Evolutionary conservation across 2,329 filamentous ascomycete genomes (phyloP).

Genomic region (Allantophomopsis lycopodina): DNA sequence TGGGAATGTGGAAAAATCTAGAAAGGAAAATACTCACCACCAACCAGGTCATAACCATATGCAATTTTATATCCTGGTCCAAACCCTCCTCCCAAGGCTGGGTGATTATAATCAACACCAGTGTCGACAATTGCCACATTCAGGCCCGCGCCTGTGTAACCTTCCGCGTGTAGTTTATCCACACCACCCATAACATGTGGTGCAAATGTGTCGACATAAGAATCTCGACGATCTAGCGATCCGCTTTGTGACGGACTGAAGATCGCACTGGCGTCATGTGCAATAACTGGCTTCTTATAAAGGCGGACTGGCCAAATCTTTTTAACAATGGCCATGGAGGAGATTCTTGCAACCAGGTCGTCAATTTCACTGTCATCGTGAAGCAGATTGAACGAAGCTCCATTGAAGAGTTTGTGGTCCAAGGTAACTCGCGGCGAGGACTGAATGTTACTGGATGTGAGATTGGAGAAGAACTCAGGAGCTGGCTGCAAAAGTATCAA

Average conservation of each 20-base stretch:
- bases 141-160: constrained; percentile 17
- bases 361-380: too few species aligned
- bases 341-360: background rate
- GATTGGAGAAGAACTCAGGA: too few species aligned
- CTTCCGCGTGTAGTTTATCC: constrained; percentile 14
- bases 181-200: constrained; percentile 2
- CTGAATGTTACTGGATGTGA: too few species aligned
- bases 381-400: too few species aligned
- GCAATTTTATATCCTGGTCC: background rate
- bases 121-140: constrained; percentile 20
- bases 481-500: too few species aligned
- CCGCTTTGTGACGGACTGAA: background rate
- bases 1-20: too few species aligned
- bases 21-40: constrained; percentile 17
- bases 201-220: background rate
- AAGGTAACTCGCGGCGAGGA: too few species aligned
- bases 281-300: background rate
- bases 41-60: background rate
- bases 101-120: constrained; percentile 24
- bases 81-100: constrained; percentile 3
- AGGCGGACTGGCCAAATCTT: background rate
- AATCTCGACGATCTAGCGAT: background rate
- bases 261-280: background rate
- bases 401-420: too few species aligned
- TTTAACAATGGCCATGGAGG: background rate